Base-by-base conservation (phyloP, 345 rosid species). In the Mercurialis annua region DNA sequence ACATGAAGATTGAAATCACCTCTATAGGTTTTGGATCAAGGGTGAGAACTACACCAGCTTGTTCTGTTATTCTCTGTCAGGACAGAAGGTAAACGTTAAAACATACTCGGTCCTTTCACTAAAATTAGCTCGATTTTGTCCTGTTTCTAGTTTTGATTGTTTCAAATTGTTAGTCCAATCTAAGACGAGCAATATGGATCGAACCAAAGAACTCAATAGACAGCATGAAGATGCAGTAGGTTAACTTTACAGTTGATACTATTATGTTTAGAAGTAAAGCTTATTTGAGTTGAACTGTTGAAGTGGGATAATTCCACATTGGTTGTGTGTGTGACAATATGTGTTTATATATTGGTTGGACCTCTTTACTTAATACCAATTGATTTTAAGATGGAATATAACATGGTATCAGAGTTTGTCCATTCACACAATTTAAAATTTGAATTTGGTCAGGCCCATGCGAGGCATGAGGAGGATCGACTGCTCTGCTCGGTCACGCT, bases 1-100 rank as follows among this genome's bases (percentile, higher is more conserved):
- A 24, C 1, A 49, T 44, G 60, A 42, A 42, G 31, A 63, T 49
- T 26, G 36, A 4, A 30, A 33, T 73, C 23, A 90, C 98, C 96
- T 89, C 89, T 0, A 90, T 94, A 10, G 96, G 97, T 68, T 94
- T 94, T 27, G 97, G 99, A 76, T 94, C 99, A 64, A 93, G 92
- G 0, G 95, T 40, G 64, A 93, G 87, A 64, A 93, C 97, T 62
- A 89, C 96, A 31, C 99, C 99, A 65, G 87, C 89, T 90, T 93
- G 97, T 76, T 90, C 98, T 26, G 97, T 93, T 77, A 93, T 93
- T 78, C 97, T 89, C 98, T 93, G 87, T 78, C 72, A 71, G 52
- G 73, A 44, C 23, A 54, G 16, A 67, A 1, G 42, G 61, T 46
- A 15, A 50, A 40, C 54, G 61, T 26, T 23, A 54, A 38, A 31